A percentile compares a stretch with the other conserved stretches of the same genome.
Conservation (phyloP, 2,329 filamentous ascomycete species). For the Aschersonia sp. region DNA sequence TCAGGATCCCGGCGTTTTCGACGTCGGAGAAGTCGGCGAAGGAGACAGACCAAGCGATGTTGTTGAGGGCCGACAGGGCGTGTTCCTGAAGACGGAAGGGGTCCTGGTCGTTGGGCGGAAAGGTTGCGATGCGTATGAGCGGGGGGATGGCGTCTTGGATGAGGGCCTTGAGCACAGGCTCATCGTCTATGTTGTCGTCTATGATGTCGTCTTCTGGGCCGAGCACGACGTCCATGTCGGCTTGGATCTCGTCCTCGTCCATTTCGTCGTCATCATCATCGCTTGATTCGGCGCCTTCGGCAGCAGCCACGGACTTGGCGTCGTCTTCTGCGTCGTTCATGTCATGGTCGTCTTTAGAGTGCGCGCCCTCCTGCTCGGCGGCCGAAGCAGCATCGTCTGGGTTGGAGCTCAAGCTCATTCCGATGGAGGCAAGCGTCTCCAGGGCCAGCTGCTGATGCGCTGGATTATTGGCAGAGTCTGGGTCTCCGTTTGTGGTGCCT, state of each 20-base stretch:
- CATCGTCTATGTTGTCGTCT: slow-evolving; percentile 28
- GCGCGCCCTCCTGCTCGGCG: slow-evolving; percentile 19
- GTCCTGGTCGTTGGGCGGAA: slow-evolving; percentile 24
- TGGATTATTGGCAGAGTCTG: slow-evolving; percentile 22
- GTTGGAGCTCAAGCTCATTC: slow-evolving; percentile 40
- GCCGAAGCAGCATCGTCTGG: slow-evolving; percentile 18
- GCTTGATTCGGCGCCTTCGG: slow-evolving; percentile 17
- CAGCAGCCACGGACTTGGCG: slow-evolving; percentile 17
- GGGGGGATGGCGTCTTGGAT: slow-evolving; percentile 22
- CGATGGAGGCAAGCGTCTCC: slow-evolving; percentile 50
- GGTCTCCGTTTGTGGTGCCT: slow-evolving; percentile 14
- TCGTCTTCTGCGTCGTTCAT: slow-evolving; percentile 23
- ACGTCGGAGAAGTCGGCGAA: slow-evolving; percentile 42
- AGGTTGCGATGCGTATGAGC: slow-evolving; percentile 30
- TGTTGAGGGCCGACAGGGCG: slow-evolving; percentile 48
- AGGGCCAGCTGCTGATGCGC: slow-evolving; percentile 40
- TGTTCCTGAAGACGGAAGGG: slow-evolving; percentile 31
- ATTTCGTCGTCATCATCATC: slow-evolving; percentile 36
- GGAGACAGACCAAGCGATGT: slow-evolving; percentile 53
- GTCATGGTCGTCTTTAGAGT: slow-evolving; percentile 22
- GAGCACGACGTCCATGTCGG: slow-evolving; percentile 52
- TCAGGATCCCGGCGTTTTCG: slow-evolving; percentile 35
- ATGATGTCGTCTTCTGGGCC: slow-evolving; percentile 29
- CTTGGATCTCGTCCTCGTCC: slow-evolving; percentile 41
- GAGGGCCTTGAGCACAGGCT: slow-evolving; percentile 35